phyloP scores from a whole-genome alignment of 495 filamentous ascomycete genomes.

The Talaromyces proteolyticus region DNA sequence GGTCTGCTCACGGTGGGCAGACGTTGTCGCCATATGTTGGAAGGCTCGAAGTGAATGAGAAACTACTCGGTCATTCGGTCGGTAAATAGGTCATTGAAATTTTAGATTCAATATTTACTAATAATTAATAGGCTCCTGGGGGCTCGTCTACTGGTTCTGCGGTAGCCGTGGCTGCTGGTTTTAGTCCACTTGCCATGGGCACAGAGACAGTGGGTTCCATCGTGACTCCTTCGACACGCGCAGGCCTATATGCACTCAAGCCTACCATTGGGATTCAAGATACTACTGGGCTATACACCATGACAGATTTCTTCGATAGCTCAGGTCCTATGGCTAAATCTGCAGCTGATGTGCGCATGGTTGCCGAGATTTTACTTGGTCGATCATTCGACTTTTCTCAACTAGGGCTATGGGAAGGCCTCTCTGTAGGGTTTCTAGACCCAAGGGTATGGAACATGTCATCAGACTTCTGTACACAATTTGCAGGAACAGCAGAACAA shows the following conservation, averaged over 20 bases:
- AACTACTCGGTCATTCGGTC: slow-evolving; percentile 16
- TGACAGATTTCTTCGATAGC: slow-evolving; percentile 18
- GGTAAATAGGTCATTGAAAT: not conserved
- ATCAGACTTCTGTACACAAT: slow-evolving; percentile 5
- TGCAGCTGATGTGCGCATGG: slow-evolving; percentile 13
- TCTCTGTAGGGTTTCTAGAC: slow-evolving; percentile 20
- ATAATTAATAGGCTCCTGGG: slow-evolving; percentile 20
- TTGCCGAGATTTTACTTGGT: slow-evolving; percentile 16
- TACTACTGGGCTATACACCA: slow-evolving; percentile 12
- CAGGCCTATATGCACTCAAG: slow-evolving; percentile 32
- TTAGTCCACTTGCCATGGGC: slow-evolving; percentile 30
- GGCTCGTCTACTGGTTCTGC: slow-evolving; percentile 43
- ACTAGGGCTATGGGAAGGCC: slow-evolving; percentile 9
- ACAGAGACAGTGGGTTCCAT: slow-evolving; percentile 40
- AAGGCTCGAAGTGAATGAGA: slow-evolving; percentile 12
- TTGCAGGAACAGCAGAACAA: slow-evolving; percentile 14
- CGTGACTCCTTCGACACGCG: slow-evolving; percentile 24
- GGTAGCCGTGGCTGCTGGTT: slow-evolving; percentile 33
- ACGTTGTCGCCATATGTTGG: slow-evolving; percentile 35
- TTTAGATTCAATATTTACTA: not conserved
- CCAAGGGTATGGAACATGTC: slow-evolving; percentile 15
- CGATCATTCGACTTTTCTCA: not conserved
- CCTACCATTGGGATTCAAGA: slow-evolving; percentile 15
- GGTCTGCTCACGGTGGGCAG: slow-evolving; percentile 37
- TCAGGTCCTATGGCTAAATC: slow-evolving; percentile 27